These are phyloP conservation scores for Vicia villosa DNA, from an alignment of 306 rosid genomes.

Conservation along the genomic window DNA sequence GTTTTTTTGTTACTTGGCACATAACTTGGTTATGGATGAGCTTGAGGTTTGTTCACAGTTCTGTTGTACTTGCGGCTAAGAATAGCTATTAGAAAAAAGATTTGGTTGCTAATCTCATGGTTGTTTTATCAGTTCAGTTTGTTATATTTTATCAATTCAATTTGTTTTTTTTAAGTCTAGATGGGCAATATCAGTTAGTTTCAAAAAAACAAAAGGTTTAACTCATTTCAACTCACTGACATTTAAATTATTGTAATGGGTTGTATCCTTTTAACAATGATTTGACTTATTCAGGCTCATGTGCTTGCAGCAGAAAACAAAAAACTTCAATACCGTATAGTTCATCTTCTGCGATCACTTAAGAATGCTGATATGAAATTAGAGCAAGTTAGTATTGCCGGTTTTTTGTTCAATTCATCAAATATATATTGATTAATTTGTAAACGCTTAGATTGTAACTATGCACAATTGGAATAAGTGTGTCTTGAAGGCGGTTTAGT, in stretches of 20 bases:
- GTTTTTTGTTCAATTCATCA: constrained; percentile 4
- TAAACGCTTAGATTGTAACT: too few species aligned
- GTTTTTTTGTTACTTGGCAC: too few species aligned
- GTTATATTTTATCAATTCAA: too few species aligned
- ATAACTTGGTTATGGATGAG: too few species aligned
- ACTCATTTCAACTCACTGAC: neutral
- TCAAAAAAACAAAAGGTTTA: constrained; percentile 64
- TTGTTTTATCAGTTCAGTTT: too few species aligned
- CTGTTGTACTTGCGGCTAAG: too few species aligned
- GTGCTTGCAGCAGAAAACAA: constrained; percentile 65
- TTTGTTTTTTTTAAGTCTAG: too few species aligned
- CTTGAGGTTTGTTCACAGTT: too few species aligned
- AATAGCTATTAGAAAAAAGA: too few species aligned
- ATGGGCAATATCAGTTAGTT: too few species aligned
- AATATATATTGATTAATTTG: constrained; percentile 10
- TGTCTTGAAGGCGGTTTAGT: constrained; percentile 51
- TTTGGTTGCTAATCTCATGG: too few species aligned
- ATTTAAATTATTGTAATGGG: constrained; percentile 21
- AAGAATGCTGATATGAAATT: constrained; percentile 51
- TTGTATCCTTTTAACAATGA: neutral
- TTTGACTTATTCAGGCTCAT: constrained; percentile 50
- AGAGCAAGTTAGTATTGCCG: constrained; percentile 43
- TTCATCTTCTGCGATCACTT: constrained; percentile 60
- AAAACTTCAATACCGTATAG: constrained; percentile 65
- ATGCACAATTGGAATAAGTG: neutral